phyloP scores from a whole-genome alignment of 139 green algal species.

The Coelastrella sp. region DNA sequence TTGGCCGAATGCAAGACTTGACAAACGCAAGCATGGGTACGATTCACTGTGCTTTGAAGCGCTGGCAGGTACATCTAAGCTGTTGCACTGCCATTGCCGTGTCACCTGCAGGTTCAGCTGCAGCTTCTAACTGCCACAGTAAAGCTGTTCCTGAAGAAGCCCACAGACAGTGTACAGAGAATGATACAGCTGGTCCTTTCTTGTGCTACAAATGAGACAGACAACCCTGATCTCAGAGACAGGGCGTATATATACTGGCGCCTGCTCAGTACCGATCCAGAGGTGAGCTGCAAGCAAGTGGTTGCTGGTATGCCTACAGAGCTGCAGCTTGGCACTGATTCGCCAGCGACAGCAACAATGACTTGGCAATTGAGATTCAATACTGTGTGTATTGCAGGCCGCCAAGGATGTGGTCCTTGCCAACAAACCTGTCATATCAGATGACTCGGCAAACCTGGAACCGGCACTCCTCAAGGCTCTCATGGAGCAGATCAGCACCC shows the following conservation, averaged over 20 bases:
- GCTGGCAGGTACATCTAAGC: no score
- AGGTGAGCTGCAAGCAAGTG: constrained; percentile 60
- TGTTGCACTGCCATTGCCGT: no score
- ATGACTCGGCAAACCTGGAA: constrained; percentile 81
- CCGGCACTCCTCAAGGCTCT: constrained; percentile 84
- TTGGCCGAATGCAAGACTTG: no score
- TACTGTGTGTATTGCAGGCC: constrained; percentile 54
- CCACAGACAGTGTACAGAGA: constrained; percentile 87
- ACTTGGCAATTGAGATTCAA: no score
- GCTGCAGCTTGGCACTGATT: not conserved
- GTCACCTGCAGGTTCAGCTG: constrained; percentile 94
- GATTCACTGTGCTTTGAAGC: no score
- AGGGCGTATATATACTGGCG: constrained; percentile 99
- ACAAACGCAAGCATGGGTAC: no score
- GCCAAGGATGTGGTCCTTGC: constrained; percentile 96
- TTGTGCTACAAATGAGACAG: constrained; percentile 92
- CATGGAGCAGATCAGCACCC: constrained; percentile 69
- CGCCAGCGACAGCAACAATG: not conserved
- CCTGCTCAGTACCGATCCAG: constrained; percentile 95
- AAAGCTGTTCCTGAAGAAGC: constrained; percentile 99
- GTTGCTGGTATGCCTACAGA: no score
- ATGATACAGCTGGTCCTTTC: constrained; percentile 96
- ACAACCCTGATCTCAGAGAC: constrained; percentile 98
- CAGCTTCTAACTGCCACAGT: constrained; percentile 98
- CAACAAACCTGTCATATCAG: constrained; percentile 93